Evolutionary conservation across 225 moss, liverwort and hornwort genomes (phyloP).

Genomic region (Sphagnum contortum): DNA sequence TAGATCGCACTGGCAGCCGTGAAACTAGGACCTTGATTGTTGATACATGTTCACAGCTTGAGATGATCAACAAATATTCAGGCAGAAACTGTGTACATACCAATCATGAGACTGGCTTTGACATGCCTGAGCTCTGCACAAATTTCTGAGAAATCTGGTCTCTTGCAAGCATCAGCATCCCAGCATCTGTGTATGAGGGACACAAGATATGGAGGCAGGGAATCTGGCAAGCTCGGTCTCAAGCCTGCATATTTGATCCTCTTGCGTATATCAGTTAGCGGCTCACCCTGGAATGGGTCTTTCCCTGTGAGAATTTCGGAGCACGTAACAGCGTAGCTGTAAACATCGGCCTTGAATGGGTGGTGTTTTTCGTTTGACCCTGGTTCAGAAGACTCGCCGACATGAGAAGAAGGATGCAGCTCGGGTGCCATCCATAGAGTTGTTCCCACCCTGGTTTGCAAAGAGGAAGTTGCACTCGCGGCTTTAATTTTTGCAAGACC

Average conservation of each 20-base stretch:
- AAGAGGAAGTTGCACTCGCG: neutral
- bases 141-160: slow-evolving; percentile 1
- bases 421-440: slow-evolving; percentile 12
- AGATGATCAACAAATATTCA: neutral
- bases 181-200: neutral
- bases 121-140: slow-evolving; percentile 10
- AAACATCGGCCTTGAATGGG: slow-evolving; percentile 5
- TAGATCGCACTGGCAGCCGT: too few relatives aligned
- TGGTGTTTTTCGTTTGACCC: neutral
- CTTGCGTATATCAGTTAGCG: neutral
- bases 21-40: too few relatives aligned
- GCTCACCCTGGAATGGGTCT: neutral
- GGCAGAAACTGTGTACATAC: neutral
- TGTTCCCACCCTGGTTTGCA: neutral
- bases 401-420: neutral
- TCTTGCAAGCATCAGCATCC: neutral
- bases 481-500: slow-evolving; percentile 5
- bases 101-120: slow-evolving; percentile 12
- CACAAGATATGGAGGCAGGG: neutral
- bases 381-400: neutral
- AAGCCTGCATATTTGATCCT: neutral
- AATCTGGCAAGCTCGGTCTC: neutral
- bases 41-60: too few relatives aligned
- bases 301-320: slow-evolving; percentile 8
- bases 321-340: slow-evolving; percentile 9